Base-by-base conservation (phyloP, 345 rosid species). In the Abelmoschus esculentus region DNA sequence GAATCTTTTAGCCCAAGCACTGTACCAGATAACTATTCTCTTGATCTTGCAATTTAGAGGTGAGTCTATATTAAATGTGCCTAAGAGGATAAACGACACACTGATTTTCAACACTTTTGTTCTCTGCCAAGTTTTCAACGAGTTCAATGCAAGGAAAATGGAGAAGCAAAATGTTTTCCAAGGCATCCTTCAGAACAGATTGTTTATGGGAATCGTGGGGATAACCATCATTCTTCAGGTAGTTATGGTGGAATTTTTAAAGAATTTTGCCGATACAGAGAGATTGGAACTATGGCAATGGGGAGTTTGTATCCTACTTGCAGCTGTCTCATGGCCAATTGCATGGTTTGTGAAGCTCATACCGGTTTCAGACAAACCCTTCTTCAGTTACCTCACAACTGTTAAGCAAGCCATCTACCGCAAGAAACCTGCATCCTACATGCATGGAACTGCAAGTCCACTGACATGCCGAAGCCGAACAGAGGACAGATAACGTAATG, bases 81-180 rank as follows among this genome's bases (percentile, higher is more conserved):
- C 61, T 47, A 67, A 83, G 69, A 70, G 74, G 65, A 85, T 81
- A 61, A 86, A 85, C 12, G 79, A 83, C 67, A 86, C 90, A 0
- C 74, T 86, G 60, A 84, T 88, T 72, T 86, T 87, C 81, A 87
- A 87, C 70, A 83, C 80, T 49, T 87, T 87, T 49, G 86, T 84
- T 56, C 79, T 86, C 14, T 86, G 87, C 75, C 88, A 86, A 73
- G 90, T 88, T 67, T 84, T 88, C 73, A 88, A 88, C 31, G 92
- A 88, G 59, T 87, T 86, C 80, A 87, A 87, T 42, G 81, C 86
- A 42, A 83, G 92, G 81, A 85, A 85, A 75, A 76, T 88, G 78
- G 92, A 88, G 79, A 80, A 86, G 81, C 76, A 80, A 72, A 88
- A 88, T 53, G 88, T 88, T 53, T 88, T 88, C 76, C 44, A 81